phyloP scores from a whole-genome alignment of 352 stramenopile genomes.

The Phytopythium sindhum region DNA sequence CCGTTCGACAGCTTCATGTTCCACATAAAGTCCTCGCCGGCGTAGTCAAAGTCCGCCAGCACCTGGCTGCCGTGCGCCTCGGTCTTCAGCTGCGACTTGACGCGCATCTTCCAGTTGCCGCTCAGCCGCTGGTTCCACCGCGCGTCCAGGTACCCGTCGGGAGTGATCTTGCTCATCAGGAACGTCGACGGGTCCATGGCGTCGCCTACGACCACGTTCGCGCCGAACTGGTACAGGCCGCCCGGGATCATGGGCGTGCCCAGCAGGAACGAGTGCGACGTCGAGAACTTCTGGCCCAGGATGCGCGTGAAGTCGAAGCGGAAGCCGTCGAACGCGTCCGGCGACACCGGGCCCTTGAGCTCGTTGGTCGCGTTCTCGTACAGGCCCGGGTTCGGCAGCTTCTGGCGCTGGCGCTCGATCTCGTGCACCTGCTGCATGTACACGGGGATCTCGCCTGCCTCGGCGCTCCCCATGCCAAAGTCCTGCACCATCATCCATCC shows the following conservation, averaged over 20 bases:
- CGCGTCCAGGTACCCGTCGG: conserved; percentile 79
- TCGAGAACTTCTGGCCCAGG: conserved; percentile 75
- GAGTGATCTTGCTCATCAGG: conserved; percentile 85
- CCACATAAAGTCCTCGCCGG: conserved; percentile 81
- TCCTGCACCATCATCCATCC: not conserved
- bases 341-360: conserved; percentile 74
- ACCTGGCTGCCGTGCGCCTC: conserved; percentile 77
- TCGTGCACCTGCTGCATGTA: conserved; percentile 82
- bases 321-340: conserved; percentile 84
- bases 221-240: conserved; percentile 83
- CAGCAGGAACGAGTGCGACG: conserved; percentile 80
- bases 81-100: conserved; percentile 81
- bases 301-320: conserved; percentile 87
- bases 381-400: conserved; percentile 74
- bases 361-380: conserved; percentile 86
- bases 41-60: conserved; percentile 82
- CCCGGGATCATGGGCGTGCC: conserved; percentile 82
- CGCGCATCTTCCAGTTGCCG: conserved; percentile 76
- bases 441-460: conserved; percentile 52
- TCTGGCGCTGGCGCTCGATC: conserved; percentile 71
- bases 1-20: conserved; percentile 90
- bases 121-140: conserved; percentile 83
- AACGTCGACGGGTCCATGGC: conserved; percentile 79
- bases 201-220: conserved; percentile 76
- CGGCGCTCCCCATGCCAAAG: conserved; percentile 5